Base-by-base conservation (phyloP, 768 basidiomycete genomes). In the Tulasnella sp. region DNA sequence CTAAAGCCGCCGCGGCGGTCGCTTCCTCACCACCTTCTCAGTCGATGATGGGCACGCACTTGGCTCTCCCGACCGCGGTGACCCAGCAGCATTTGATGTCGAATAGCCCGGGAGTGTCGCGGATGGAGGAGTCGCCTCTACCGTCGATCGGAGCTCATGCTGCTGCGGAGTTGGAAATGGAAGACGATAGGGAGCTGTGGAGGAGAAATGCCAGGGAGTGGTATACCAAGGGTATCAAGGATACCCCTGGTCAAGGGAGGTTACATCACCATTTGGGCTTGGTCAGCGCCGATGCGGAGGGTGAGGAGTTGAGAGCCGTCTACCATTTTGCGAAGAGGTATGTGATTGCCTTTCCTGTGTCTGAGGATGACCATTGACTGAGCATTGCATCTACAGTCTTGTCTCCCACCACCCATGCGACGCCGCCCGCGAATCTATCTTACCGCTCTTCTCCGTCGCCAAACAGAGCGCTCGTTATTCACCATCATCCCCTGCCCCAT, bases 311-410 rank as follows among this genome's bases (percentile, higher is more conserved):
- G 23, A 87, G 93, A 13, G 92, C 91, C 0, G 88, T 98, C 5
- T 98, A 99, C 82, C 98, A 99, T 83, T 98, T 96, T 80, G 89
- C 91, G 10, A 98, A 98, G 85, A 97, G 96, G 96, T 96, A 37
- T 61, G 90, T 29, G 80, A 76, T 57, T 46, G 72, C 32, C 5
- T 6, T 11, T 46, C 78, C 72, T 9, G 6, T 32, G 15, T 32
- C 23, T 13, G 10, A 39, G 32, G 70, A 18, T 39, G 5, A 16
- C 16, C 44, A n/a, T 46, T 5, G 77, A 42, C 77, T 80, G 42
- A 79, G 51, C 35, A 20, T 46, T 37, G 7, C 32, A 1, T 32
- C 16, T 29, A 13, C 82, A 99, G 97, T 83, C 90, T 99, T 88
- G 94, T 93, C n/a, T 91, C 95, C 10, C 86, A 93, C 0, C 95